Percentiles rank a stretch among this genome's conserved stretches.
Evolutionary conservation across 2,329 filamentous ascomycete species (phyloP).

Genomic region (Exophiala alcalophila): DNA sequence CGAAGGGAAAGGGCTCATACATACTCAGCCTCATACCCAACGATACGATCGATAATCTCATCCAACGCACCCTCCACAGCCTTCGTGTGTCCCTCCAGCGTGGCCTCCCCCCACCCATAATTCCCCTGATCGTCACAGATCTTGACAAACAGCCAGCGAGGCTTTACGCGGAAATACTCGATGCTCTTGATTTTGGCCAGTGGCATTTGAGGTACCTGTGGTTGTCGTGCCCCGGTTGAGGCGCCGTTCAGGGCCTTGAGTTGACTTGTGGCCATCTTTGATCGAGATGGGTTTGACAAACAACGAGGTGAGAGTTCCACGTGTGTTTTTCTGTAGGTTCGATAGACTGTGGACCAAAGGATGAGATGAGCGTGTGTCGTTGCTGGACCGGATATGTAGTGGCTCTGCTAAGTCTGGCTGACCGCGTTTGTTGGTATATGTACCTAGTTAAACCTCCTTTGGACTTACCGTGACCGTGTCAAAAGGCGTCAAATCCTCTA

Average conservation of each 20-base stretch:
- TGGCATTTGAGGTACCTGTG: slow-evolving; percentile 1
- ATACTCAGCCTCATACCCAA: slow-evolving; percentile 69
- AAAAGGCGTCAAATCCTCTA: no score
- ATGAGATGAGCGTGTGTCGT: no score
- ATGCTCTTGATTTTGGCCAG: slow-evolving; percentile 54
- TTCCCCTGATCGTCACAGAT: slow-evolving; percentile 64
- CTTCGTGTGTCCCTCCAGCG: slow-evolving; percentile 69
- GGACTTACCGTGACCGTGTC: no score
- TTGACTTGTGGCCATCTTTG: slow-evolving; percentile 25
- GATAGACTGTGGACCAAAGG: no score
- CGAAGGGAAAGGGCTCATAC: slow-evolving; percentile 17
- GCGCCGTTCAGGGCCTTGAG: slow-evolving; percentile 18
- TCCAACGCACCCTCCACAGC: slow-evolving; percentile 72
- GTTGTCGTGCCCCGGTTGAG: slow-evolving; percentile 9
- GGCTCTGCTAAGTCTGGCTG: no score
- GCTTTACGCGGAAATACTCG: slow-evolving; percentile 72
- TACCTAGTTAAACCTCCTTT: no score
- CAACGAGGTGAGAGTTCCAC: no score
- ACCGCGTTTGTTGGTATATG: no score
- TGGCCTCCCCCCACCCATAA: slow-evolving; percentile 71
- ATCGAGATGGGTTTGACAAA: no score
- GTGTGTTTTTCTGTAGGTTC: no score
- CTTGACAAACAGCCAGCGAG: slow-evolving; percentile 76
- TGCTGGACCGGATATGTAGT: no score
- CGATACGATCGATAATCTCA: slow-evolving; percentile 60